These are phyloP conservation scores for Malassezia equina DNA, from an alignment of 1,284 basidiomycete genomes.

Conservation along the genomic window DNA sequence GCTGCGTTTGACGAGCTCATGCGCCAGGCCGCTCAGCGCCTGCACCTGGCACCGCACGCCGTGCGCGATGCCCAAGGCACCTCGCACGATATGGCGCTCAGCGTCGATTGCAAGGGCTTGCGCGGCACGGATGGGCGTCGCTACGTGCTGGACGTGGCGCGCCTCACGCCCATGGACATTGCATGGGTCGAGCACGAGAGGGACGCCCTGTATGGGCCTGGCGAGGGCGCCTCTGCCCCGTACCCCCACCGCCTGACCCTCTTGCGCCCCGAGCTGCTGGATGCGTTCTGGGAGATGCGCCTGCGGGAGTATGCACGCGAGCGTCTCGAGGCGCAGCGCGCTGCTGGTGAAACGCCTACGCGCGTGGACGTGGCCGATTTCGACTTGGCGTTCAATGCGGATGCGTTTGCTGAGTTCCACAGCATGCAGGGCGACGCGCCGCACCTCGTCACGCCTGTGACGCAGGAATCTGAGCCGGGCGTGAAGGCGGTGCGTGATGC, in stretches of 20 bases:
- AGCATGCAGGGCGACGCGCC: conserved; percentile 20
- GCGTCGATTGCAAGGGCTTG: conserved; percentile 55
- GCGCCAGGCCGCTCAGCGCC: conserved; percentile 51
- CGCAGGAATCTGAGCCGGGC: conserved; percentile 52
- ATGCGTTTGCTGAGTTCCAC: conserved; percentile 53
- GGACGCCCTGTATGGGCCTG: conserved; percentile 35
- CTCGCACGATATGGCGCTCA: conserved; percentile 52
- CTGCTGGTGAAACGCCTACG: conserved; percentile 20
- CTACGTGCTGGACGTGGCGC: conserved; percentile 55
- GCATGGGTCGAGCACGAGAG: conserved; percentile 54
- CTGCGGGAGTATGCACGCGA: conserved; percentile 54
- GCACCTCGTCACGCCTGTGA: conserved; percentile 31
- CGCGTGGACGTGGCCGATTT: conserved; percentile 49
- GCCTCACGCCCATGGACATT: conserved; percentile 54
- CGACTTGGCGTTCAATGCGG: conserved; percentile 55
- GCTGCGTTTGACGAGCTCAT: conserved; percentile 53
- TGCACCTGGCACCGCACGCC: conserved; percentile 53
- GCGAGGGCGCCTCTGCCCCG: conserved; percentile 29
- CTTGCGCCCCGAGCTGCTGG: conserved; percentile 55
- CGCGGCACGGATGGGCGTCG: conserved; percentile 54
- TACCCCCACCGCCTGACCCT: conserved; percentile 55
- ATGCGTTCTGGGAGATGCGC: conserved; percentile 53
- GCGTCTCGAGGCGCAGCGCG: conserved; percentile 44
- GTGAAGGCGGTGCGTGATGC: conserved; percentile 55
- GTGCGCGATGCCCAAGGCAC: conserved; percentile 51